Conservation (phyloP, 768 basidiomycete genomes). For the Polyporus arcularius region DNA sequence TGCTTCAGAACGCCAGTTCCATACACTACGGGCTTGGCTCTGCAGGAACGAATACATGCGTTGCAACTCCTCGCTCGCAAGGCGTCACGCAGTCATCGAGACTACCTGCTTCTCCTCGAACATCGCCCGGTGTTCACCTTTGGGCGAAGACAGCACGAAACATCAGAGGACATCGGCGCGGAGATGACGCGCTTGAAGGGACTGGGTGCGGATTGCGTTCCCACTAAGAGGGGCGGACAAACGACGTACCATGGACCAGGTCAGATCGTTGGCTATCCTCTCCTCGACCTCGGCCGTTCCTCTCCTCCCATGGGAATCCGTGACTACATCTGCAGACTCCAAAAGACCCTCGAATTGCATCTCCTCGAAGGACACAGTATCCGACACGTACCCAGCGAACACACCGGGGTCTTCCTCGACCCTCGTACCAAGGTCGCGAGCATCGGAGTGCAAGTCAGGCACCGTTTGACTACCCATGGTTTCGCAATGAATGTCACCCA, state of each 20-base stretch:
- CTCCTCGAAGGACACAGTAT: slow-evolving; percentile 63
- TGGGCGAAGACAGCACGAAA: slow-evolving; percentile 74
- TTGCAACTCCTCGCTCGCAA: slow-evolving; percentile 61
- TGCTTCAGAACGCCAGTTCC: slow-evolving; percentile 78
- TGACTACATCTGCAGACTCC: slow-evolving; percentile 84
- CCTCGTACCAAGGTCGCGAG: slow-evolving; percentile 85
- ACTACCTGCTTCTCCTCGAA: slow-evolving; percentile 78
- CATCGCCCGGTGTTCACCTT: slow-evolving; percentile 95
- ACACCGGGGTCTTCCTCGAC: slow-evolving; percentile 90
- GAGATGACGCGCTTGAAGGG: slow-evolving; percentile 67
- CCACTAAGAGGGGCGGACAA: slow-evolving; percentile 85
- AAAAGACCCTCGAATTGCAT: slow-evolving; percentile 67
- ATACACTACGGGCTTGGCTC: slow-evolving; percentile 63
- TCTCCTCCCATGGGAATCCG: slow-evolving; percentile 70
- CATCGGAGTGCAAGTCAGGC: slow-evolving; percentile 95
- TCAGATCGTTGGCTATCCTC: slow-evolving; percentile 93
- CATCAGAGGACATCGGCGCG: slow-evolving; percentile 52
- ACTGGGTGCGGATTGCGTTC: slow-evolving; percentile 86
- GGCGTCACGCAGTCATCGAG: slow-evolving; percentile 40
- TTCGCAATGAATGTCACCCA: slow-evolving; percentile 89
- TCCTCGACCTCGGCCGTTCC: slow-evolving; percentile 85
- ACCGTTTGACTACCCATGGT: slow-evolving; percentile 92
- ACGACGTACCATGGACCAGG: slow-evolving; percentile 98
- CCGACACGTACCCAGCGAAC: slow-evolving; percentile 59
- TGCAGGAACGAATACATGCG: slow-evolving; percentile 73